phyloP scores from a whole-genome alignment of 768 basidiomycete genomes.

The Fibroporia radiculosa region DNA sequence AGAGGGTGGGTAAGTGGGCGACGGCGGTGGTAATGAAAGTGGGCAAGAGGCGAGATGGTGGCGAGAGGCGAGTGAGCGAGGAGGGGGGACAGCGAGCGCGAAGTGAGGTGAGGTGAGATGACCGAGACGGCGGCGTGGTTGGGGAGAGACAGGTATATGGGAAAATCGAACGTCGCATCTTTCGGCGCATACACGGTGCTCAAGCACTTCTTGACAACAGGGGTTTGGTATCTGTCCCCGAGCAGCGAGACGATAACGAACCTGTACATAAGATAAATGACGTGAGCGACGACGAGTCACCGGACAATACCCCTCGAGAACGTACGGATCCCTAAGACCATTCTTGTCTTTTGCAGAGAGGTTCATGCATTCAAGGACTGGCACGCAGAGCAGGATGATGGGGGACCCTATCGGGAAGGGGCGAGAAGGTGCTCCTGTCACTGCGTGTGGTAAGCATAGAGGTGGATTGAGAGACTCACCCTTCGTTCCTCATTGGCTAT shows the following conservation, averaged over 20 bases:
- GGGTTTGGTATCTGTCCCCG: slow-evolving; percentile 56
- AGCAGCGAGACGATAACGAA: slow-evolving; percentile 64
- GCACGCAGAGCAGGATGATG: slow-evolving; percentile 57
- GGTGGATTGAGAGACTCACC: too few species aligned
- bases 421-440: slow-evolving; percentile 30
- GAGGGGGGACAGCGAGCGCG: too few species aligned
- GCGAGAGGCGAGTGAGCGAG: too few species aligned
- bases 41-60: too few species aligned
- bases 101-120: too few species aligned
- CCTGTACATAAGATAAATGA: slow-evolving; percentile 37
- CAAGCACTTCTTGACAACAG: slow-evolving; percentile 66
- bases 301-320: slow-evolving; percentile 17
- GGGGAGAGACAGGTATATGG: slow-evolving; percentile 69
- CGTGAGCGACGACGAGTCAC: too few species aligned
- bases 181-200: slow-evolving; percentile 60
- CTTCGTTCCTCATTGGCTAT: too few species aligned
- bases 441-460: too few species aligned
- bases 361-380: slow-evolving; percentile 56
- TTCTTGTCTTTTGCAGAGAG: slow-evolving; percentile 59
- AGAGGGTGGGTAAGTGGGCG: too few species aligned
- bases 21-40: too few species aligned
- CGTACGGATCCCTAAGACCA: slow-evolving; percentile 74
- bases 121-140: slow-evolving; percentile 61
- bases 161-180: slow-evolving; percentile 86
- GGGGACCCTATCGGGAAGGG: slow-evolving; percentile 57